Base-by-base conservation (phyloP, 495 filamentous ascomycete species). In the Penicillium desertorum region DNA sequence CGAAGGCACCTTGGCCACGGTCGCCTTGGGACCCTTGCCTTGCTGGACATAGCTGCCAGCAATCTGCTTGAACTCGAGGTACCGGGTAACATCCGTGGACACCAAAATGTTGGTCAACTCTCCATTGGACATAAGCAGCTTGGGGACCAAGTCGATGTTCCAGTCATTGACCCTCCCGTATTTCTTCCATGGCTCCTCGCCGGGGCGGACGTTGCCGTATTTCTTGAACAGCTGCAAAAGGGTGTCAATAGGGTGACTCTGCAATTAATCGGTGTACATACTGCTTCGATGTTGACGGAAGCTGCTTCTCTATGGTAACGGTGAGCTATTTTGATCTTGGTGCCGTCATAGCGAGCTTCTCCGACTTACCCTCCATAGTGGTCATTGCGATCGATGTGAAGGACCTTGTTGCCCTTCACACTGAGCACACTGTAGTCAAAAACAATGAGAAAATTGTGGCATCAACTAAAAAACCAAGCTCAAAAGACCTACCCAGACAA, bases 321-420 rank as follows among this genome's bases (percentile, higher is more conserved):
- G 62, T 63, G 67, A 63, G 63, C 62, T 63, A 55, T 49, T 46
- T 48, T 23, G 39, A 48, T 37, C 12, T 11, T 20, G 34, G 58
- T 61, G 61, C 54, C 57, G 55, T 53, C 49, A 59, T 43, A 39
- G 52, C 37, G 27, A 67, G 69, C 59, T 54, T 54, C 48, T 49
- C 43, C 45, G 41, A 83, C 89, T 61, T 74, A 96, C 92, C 91
- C 95, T 82, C 94, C 94, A 73, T 98, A 98, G 78, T 98, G 92
- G 69, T 96, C 92, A 74, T 98, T 98, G 75, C 94, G 88, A 76
- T 98, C 94, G 70, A 98, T 97, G 79, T 98, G 96, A 57, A 98
- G 82, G 56, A 98, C 95, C 79, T 97, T 98, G 81, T 95, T 94
- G 60, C 94, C 94, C 80, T 98, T 96, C 55, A 98, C 95, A 76